Percentiles rank a stretch among this genome's conserved stretches.
These are phyloP conservation scores for Solanum chmielewskii DNA, from an alignment of 257 asterid genomes.

Conservation along the genomic window DNA sequence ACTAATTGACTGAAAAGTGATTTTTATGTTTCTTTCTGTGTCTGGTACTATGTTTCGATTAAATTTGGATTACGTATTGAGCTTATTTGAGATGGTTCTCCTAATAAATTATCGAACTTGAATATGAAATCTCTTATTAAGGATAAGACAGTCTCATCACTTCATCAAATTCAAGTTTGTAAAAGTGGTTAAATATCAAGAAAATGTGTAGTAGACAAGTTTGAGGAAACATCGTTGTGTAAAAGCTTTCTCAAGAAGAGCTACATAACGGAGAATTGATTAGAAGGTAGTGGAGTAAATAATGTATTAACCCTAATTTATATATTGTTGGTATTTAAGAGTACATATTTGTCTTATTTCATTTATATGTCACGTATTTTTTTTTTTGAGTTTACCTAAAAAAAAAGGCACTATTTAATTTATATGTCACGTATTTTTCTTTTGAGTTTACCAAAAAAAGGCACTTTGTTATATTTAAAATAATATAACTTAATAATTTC, in stretches of 20 bases:
- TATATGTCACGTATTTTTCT: background rate
- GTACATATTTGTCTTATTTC: background rate
- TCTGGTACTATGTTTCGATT: background rate
- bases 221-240: background rate
- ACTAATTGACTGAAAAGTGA: background rate
- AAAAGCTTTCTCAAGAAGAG: background rate
- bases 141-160: too few relatives aligned
- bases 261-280: background rate
- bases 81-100: background rate
- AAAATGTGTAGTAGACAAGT: background rate
- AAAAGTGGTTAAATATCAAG: background rate
- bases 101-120: too few relatives aligned
- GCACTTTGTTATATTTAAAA: background rate
- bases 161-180: too few relatives aligned
- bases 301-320: background rate
- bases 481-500: background rate
- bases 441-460: background rate
- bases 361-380: background rate
- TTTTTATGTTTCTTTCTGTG: background rate
- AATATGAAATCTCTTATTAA: too few relatives aligned
- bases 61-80: too few relatives aligned
- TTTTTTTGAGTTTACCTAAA: background rate
- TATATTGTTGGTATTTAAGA: background rate
- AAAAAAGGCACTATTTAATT: background rate
- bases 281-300: background rate